Evolutionary conservation across 441 rosid genomes (phyloP).

Genomic region (Omphalea diandra): DNA sequence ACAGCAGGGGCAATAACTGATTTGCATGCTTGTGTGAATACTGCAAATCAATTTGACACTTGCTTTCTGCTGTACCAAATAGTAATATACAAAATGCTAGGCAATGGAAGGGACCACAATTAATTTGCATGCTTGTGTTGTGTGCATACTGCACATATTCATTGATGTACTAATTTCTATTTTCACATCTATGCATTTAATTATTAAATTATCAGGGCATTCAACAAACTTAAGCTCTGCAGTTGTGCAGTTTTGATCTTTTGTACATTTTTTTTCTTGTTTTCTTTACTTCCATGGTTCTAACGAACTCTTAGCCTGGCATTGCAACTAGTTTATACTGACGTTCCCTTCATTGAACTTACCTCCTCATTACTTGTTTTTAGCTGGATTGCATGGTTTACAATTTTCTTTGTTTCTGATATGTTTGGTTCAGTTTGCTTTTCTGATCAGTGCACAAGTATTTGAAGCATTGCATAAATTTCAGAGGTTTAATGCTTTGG

Average conservation of each 20-base stretch:
- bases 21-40: no score
- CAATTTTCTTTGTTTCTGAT: neutral
- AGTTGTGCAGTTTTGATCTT: neutral
- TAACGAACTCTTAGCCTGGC: neutral
- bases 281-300: neutral
- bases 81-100: no score
- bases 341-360: no score
- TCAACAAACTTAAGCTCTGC: neutral
- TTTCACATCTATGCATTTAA: neutral
- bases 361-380: neutral
- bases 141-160: neutral
- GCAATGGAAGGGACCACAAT: no score
- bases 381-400: neutral
- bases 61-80: no score
- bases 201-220: neutral
- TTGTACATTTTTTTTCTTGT: neutral
- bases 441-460: no score
- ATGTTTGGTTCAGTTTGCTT: neutral
- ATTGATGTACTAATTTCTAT: neutral
- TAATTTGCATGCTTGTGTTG: neutral
- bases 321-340: neutral
- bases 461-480: no score
- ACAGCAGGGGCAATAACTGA: no score
- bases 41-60: no score
- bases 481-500: no score